Conservation (phyloP, 2,329 filamentous ascomycete genomes). For the Xylariaceae sp. region DNA sequence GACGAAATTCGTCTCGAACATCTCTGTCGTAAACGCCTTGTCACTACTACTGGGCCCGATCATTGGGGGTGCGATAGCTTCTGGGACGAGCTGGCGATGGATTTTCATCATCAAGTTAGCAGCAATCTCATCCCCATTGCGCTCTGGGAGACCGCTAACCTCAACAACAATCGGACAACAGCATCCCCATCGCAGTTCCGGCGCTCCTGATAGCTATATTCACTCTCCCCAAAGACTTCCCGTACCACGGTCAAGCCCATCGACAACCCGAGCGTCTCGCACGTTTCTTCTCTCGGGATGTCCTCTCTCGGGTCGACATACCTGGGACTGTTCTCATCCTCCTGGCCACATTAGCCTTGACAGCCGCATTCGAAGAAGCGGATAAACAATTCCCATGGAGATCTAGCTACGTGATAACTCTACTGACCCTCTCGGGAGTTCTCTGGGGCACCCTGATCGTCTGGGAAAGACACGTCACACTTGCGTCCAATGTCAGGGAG, state of each 20-base stretch:
- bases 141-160: no score
- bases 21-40: constrained; percentile 12
- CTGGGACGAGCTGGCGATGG: constrained; percentile 21
- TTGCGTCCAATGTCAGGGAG: constrained; percentile 9
- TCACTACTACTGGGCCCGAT: constrained; percentile 20
- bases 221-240: constrained; percentile 6
- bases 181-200: constrained; percentile 1
- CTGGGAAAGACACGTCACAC: constrained; percentile 20
- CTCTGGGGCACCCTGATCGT: constrained; percentile 13
- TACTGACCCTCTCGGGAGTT: constrained; percentile 14
- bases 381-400: constrained; percentile 18
- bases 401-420: constrained; percentile 21
- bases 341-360: constrained; percentile 13
- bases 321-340: constrained; percentile 17
- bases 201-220: background rate
- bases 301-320: constrained; percentile 13
- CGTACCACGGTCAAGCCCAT: background rate
- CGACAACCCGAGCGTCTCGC: background rate
- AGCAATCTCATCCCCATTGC: background rate
- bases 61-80: constrained; percentile 20
- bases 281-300: background rate
- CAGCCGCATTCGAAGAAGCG: constrained; percentile 19
- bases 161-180: background rate
- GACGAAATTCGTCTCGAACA: constrained; percentile 7
- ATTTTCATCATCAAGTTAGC: constrained; percentile 24